Percentiles rank a stretch among this genome's conserved stretches.
These are phyloP conservation scores for Penicillium frequentans DNA, from an alignment of 2,329 filamentous ascomycete species.

Conservation along the genomic window DNA sequence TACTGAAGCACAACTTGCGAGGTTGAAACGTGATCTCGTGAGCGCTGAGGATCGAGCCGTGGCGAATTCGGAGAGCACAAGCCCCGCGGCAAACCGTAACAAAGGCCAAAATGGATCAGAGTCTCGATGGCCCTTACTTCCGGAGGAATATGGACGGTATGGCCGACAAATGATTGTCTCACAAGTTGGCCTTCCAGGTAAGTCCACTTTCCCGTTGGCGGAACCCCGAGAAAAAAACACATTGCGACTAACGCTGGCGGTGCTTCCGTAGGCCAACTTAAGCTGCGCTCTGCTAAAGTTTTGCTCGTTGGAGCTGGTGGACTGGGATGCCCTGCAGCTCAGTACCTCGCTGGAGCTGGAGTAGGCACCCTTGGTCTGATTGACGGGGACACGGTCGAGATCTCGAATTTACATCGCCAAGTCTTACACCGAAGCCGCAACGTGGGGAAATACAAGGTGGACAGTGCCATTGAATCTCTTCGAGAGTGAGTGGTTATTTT, in stretches of 20 bases:
- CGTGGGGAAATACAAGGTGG: conserved; percentile 76
- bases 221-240: not conserved
- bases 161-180: conserved; percentile 89
- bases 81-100: not conserved
- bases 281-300: conserved; percentile 67
- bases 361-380: conserved; percentile 80
- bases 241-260: not conserved
- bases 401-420: conserved; percentile 90
- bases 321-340: conserved; percentile 84
- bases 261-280: conserved; percentile 65
- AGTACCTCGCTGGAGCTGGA: conserved; percentile 90
- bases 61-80: conserved; percentile 12
- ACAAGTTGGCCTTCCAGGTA: conserved; percentile 73
- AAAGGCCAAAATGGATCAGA: not conserved
- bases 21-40: conserved; percentile 37
- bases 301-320: conserved; percentile 86
- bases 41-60: conserved; percentile 29
- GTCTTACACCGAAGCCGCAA: conserved; percentile 72
- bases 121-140: conserved; percentile 65
- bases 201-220: conserved; percentile 10
- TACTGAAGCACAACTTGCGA: conserved; percentile 36
- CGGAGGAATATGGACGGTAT: conserved; percentile 81
- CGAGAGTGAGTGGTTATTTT: conserved; percentile 46
- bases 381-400: conserved; percentile 84
- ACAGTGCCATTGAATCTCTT: conserved; percentile 67